Percentiles rank a stretch among this genome's conserved stretches.
These are phyloP conservation scores for Colletotrichum orchidophilum DNA, from an alignment of 2,329 filamentous ascomycete genomes.

Conservation along the genomic window DNA sequence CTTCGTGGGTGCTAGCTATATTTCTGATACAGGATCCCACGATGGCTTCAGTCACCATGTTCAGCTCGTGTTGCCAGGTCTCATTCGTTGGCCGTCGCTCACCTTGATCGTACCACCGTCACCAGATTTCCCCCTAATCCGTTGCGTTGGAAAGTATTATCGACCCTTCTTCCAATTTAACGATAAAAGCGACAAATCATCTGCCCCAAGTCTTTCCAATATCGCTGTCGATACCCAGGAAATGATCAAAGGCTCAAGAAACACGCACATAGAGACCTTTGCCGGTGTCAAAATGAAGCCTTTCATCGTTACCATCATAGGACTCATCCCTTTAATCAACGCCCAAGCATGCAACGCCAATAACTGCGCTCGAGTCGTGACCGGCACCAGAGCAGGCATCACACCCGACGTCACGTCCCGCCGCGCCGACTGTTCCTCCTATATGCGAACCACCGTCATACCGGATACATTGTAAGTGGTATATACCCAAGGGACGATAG, in stretches of 20 bases:
- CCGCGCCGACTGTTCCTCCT: constrained; percentile 13
- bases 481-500: not conserved
- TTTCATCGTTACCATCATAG: not conserved
- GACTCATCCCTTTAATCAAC: not conserved
- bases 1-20: not conserved
- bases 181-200: not conserved
- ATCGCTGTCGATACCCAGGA: not conserved
- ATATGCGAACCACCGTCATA: constrained; percentile 16
- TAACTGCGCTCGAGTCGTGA: constrained; percentile 29
- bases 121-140: too few relatives aligned
- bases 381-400: constrained; percentile 13
- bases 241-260: not conserved
- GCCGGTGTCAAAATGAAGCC: not conserved
- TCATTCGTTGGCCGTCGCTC: not conserved
- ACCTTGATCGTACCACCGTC: not conserved
- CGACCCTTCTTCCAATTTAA: not conserved
- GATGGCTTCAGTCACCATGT: not conserved
- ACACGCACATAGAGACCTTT: too few relatives aligned
- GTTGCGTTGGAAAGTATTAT: too few relatives aligned
- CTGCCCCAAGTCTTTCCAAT: not conserved
- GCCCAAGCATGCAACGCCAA: constrained; percentile 11
- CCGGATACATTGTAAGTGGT: constrained; percentile 5
- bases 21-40: not conserved
- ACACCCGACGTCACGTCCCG: not conserved
- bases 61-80: not conserved